Evolutionary conservation across 805 yeast species (phyloP).

Genomic region (Lachancea thermotolerans): DNA sequence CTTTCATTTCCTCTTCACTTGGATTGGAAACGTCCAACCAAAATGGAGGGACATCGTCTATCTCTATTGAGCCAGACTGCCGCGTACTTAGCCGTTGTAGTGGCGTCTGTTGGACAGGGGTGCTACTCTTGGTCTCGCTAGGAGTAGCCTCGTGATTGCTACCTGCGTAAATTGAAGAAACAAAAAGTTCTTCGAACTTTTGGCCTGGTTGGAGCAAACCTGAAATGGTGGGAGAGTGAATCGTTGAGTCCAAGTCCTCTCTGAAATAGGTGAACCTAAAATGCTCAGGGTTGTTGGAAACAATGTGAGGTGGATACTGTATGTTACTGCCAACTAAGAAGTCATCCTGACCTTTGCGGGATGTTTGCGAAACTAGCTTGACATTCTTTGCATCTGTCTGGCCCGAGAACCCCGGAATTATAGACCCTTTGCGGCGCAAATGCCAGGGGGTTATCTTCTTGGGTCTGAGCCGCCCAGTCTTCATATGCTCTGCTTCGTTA

Average conservation of each 20-base stretch:
- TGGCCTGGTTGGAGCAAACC: slow-evolving; percentile 65
- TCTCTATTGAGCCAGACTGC: slow-evolving; percentile 12
- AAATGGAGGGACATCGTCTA: slow-evolving; percentile 55
- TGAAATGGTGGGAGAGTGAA: slow-evolving; percentile 82
- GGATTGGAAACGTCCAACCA: slow-evolving; percentile 94
- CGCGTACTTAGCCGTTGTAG: slow-evolving; percentile 5
- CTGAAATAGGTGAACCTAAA: slow-evolving; percentile 88
- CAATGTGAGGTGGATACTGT: slow-evolving; percentile 40
- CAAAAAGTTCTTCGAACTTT: slow-evolving; percentile 56
- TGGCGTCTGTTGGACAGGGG: slow-evolving; percentile 7
- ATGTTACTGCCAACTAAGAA: slow-evolving; percentile 29
- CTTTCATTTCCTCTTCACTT: slow-evolving; percentile 95
- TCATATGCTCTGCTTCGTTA: slow-evolving; percentile 48
- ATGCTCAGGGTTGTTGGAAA: slow-evolving; percentile 43
- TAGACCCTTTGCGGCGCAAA: slow-evolving; percentile 21
- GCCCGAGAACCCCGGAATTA: slow-evolving; percentile 7
- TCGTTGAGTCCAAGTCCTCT: slow-evolving; percentile 81
- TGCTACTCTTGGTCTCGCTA: slow-evolving; percentile 7
- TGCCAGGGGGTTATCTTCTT: slow-evolving; percentile 73
- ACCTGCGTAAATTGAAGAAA: slow-evolving; percentile 35
- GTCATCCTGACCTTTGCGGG: slow-evolving; percentile 3
- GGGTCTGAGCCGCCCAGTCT: slow-evolving; percentile 64
- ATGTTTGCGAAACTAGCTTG: neutral
- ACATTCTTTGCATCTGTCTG: slow-evolving; percentile 6
- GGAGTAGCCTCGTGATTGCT: slow-evolving; percentile 4